These are phyloP conservation scores for Ormosia emarginata DNA, from an alignment of 306 rosid genomes.

Conservation along the genomic window DNA sequence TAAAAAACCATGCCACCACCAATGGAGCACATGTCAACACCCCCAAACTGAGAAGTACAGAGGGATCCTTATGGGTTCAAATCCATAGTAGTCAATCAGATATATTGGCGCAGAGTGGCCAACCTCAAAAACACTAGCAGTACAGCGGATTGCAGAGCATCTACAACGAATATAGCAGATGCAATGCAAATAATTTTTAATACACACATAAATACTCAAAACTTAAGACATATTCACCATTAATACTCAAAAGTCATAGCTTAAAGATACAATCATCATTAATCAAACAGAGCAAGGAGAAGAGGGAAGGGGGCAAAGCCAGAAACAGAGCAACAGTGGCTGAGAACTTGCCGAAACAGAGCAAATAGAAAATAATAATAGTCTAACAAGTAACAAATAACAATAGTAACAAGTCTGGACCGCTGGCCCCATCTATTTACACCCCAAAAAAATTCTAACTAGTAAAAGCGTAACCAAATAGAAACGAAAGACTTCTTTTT, in stretches of 20 bases:
- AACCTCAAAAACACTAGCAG: background rate
- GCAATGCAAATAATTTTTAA: background rate
- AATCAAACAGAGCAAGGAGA: background rate
- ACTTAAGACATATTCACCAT: background rate
- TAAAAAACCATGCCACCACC: background rate
- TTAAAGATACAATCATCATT: background rate
- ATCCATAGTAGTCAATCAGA: background rate
- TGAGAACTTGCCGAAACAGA: background rate
- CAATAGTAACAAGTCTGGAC: background rate
- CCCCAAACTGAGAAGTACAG: background rate
- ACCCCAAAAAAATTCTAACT: background rate
- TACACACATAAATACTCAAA: background rate
- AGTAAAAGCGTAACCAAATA: background rate
- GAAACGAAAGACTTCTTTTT: background rate
- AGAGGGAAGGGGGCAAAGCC: background rate
- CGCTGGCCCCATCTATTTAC: background rate
- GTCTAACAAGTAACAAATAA: background rate
- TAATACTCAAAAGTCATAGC: background rate
- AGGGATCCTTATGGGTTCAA: background rate
- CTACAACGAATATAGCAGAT: background rate
- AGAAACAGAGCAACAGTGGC: background rate
- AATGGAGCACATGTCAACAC: background rate
- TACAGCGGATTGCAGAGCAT: background rate
- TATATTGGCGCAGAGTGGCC: background rate
- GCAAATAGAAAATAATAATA: background rate